These are phyloP conservation scores for Sphagnum tenellum DNA, from an alignment of 225 moss, liverwort and hornwort species.

Conservation along the genomic window DNA sequence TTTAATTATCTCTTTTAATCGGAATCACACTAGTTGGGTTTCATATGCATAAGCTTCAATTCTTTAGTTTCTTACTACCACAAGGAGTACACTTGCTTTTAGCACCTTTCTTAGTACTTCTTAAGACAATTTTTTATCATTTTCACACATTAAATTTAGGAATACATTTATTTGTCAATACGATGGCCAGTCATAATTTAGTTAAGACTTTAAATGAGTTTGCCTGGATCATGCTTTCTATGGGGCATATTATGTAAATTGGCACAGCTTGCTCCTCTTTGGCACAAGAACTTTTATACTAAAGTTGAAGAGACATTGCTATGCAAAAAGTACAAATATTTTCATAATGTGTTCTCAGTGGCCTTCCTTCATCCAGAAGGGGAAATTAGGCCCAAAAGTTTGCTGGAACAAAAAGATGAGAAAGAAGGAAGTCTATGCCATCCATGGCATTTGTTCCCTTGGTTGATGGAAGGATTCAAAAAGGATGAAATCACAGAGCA, in stretches of 20 bases:
- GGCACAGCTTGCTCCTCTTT: constrained; percentile 2
- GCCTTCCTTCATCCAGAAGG: too few relatives aligned
- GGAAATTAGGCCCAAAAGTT: too few relatives aligned
- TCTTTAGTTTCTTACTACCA: background rate
- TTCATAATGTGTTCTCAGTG: too few relatives aligned
- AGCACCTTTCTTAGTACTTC: constrained; percentile 1
- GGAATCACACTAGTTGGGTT: constrained; percentile 9
- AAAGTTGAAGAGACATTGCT: too few relatives aligned
- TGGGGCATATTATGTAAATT: background rate
- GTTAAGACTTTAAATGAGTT: constrained; percentile 8
- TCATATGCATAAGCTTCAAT: constrained; percentile 6
- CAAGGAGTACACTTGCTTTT: background rate
- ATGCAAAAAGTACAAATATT: too few relatives aligned
- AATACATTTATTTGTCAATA: constrained; percentile 1
- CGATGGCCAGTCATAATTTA: constrained; percentile 9
- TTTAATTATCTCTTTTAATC: constrained; percentile 15
- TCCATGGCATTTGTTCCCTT: too few relatives aligned
- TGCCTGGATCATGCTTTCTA: constrained; percentile 9
- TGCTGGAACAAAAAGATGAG: too few relatives aligned
- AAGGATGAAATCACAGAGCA: too few relatives aligned
- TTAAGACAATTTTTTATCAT: background rate
- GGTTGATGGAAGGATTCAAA: too few relatives aligned
- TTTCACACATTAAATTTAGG: constrained; percentile 2
- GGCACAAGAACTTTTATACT: background rate
- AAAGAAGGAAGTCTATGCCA: too few relatives aligned